A percentile compares a stretch with the other conserved stretches of the same genome.
phyloP scores from a whole-genome alignment of 2,329 filamentous ascomycete genomes.

The Colletotrichum nymphaeae region DNA sequence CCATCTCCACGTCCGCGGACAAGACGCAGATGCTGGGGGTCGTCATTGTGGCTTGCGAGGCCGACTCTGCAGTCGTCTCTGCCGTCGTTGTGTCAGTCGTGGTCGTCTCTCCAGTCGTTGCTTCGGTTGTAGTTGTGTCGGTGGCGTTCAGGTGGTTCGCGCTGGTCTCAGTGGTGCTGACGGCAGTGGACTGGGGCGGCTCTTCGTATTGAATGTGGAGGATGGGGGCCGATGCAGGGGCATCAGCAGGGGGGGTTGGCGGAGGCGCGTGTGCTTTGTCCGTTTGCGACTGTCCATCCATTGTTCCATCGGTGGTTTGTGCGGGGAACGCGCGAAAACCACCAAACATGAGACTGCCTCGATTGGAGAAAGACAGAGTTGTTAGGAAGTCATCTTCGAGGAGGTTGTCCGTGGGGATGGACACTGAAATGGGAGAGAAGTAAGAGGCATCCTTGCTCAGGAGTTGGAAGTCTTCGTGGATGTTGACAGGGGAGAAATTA shows the following conservation, averaged over 20 bases:
- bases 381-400: slow-evolving; percentile 69
- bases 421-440: slow-evolving; percentile 65
- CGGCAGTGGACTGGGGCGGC: slow-evolving; percentile 11
- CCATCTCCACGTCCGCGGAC: slow-evolving; percentile 67
- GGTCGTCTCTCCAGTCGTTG: not conserved
- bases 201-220: slow-evolving; percentile 30
- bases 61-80: slow-evolving; percentile 36
- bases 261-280: slow-evolving; percentile 2
- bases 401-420: slow-evolving; percentile 66
- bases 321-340: slow-evolving; percentile 41
- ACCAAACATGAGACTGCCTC: slow-evolving; percentile 72
- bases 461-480: slow-evolving; percentile 39
- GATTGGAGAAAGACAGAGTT: slow-evolving; percentile 69
- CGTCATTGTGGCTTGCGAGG: slow-evolving; percentile 34
- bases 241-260: slow-evolving; percentile 11
- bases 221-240: slow-evolving; percentile 7
- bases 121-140: not conserved
- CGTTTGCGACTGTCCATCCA: slow-evolving; percentile 19
- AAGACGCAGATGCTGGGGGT: slow-evolving; percentile 64
- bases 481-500: slow-evolving; percentile 36
- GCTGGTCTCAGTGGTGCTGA: slow-evolving; percentile 7
- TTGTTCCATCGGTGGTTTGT: slow-evolving; percentile 24
- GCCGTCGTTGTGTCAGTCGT: slow-evolving; percentile 12
- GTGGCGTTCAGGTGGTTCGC: not conserved
- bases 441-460: slow-evolving; percentile 37